A percentile compares a stretch with the other conserved stretches of the same genome.
phyloP scores from a whole-genome alignment of 2,329 filamentous ascomycete species.

The Claviceps sp. region DNA sequence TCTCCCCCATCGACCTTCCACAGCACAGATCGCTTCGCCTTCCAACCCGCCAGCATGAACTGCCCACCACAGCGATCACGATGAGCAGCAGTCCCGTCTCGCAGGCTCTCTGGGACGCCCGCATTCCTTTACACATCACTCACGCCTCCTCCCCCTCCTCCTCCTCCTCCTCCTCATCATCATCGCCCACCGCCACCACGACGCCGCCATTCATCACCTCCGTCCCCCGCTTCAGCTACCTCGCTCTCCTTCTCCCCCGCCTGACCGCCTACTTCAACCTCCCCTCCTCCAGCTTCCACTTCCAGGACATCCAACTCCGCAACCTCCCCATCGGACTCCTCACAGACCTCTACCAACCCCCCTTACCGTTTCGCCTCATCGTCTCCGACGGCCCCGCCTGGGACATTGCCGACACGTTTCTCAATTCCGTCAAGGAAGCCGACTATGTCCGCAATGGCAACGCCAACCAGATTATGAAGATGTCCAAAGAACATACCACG shows the following conservation, averaged over 20 bases:
- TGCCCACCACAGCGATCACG: neutral
- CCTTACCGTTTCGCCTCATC: conserved; percentile 40
- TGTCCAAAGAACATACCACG: conserved; percentile 73
- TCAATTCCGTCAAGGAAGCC: conserved; percentile 57
- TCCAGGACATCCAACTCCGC: conserved; percentile 38
- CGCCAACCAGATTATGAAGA: conserved; percentile 77
- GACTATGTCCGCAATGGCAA: conserved; percentile 82
- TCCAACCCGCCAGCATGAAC: conserved; percentile 2
- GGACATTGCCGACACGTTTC: conserved; percentile 49
- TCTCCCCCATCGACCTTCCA: neutral
- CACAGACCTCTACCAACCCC: conserved; percentile 42
- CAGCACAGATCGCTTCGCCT: too few species aligned
- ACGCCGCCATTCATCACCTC: conserved; percentile 37
- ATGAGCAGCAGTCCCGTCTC: conserved; percentile 17
- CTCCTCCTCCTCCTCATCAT: neutral
- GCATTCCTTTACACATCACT: conserved; percentile 41
- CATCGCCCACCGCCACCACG: conserved; percentile 7
- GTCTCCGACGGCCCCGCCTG: conserved; percentile 42
- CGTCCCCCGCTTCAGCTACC: conserved; percentile 46
- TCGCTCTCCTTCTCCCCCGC: conserved; percentile 42
- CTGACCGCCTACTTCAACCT: conserved; percentile 38
- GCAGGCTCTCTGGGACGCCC: conserved; percentile 39
- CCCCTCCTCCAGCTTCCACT: conserved; percentile 45
- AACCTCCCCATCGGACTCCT: conserved; percentile 41
- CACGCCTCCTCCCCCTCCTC: conserved; percentile 34